Base-by-base conservation (phyloP, 73 alveolate genomes). In the Stentor coeruleus region DNA sequence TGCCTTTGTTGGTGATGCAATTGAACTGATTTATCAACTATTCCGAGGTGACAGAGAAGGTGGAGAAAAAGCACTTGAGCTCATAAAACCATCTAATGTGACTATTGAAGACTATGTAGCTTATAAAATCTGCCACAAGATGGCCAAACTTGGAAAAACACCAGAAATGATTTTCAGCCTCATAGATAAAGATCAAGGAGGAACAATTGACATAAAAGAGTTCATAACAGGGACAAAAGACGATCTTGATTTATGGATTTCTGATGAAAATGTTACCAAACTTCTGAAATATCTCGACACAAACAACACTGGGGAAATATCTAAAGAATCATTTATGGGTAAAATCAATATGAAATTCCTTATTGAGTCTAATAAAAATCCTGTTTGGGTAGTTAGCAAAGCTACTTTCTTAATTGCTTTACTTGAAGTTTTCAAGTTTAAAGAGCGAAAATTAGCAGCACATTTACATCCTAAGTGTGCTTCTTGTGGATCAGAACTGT, bases 141-240 rank as follows among this genome's bases (percentile, higher is more conserved):
- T 75, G 83, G 83, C 83, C 77, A 75, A 75, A 3, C 59, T 75
- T 28, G 83, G 83, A 75, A 75, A 75, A 35, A 39, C 59, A n/a
- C 83, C 83, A 37, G 72, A 75, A 75, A 39, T n/a, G 35, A 40
- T 75, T 39, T 75, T 75, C 38, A 39, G 39, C 31, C 77, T 75
- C 20, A 33, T 75, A 15, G 83, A 75, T 75, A 75, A 40, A 38
- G 83, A 75, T 2, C n/a, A n/a, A 6, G 59, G 74, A n/a, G 83
- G 83, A 15, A 36, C 83, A 14, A 40, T 75, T 39, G 59, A 37
- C 28, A 15, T 28, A 1, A 40, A 75, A 1, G 83, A 75, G 58
- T 75, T 75, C 38, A 36, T 75, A 1, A 36, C 35, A 15, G 83
- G 83, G 0, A 75, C 72, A 14, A 31, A 38, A n/a, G 74, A 36